Percentiles rank a stretch among this genome's conserved stretches.
Evolutionary conservation across 1,284 basidiomycete species (phyloP).

Genomic region (Polyporus tsugae): DNA sequence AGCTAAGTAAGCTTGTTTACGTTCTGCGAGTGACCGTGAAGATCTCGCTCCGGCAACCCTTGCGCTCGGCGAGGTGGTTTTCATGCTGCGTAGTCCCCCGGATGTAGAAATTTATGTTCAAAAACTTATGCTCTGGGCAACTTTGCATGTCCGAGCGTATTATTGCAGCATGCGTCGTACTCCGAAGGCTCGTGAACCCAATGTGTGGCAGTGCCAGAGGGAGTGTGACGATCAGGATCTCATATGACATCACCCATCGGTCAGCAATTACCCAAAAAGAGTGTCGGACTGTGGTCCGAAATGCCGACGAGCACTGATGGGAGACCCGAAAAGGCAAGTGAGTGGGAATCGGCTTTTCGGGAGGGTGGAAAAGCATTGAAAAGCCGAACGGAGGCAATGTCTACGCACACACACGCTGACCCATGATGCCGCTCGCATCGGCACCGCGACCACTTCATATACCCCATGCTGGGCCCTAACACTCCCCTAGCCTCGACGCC

Average conservation of each 20-base stretch:
- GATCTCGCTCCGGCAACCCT: neutral
- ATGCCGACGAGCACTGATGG: neutral
- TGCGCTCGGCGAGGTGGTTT: neutral
- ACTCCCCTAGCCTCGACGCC: neutral
- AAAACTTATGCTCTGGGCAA: neutral
- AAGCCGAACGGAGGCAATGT: neutral
- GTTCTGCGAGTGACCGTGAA: neutral
- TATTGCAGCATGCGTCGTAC: neutral
- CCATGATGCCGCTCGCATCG: constrained; percentile 20
- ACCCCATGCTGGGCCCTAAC: constrained; percentile 1
- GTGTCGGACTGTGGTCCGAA: neutral
- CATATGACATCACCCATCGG: neutral
- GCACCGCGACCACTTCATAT: constrained; percentile 18
- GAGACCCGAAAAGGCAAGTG: neutral
- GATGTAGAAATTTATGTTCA: neutral
- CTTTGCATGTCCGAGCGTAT: neutral
- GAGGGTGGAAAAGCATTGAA: neutral
- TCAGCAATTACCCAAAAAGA: neutral
- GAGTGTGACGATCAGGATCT: neutral
- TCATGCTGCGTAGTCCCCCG: neutral
- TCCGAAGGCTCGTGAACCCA: neutral
- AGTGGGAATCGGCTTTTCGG: neutral
- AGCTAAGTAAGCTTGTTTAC: neutral
- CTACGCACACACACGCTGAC: constrained; percentile 20
- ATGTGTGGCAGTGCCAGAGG: neutral